Percentiles rank a stretch among this genome's conserved stretches.
Conservation (phyloP, 169 alveolate genomes). For the Perkinsus marinus region DNA sequence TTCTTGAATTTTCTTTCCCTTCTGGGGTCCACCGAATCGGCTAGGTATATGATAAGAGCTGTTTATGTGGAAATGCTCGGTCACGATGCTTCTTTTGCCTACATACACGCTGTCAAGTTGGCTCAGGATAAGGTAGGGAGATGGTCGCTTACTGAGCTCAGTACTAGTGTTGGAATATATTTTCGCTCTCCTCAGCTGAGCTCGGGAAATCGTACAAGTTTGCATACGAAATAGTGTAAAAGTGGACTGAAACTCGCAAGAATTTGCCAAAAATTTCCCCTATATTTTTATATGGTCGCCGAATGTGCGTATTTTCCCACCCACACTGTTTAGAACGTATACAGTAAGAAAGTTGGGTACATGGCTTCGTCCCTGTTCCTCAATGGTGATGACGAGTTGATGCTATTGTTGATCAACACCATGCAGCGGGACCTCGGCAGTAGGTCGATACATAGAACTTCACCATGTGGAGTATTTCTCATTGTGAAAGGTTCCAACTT, state of each 20-base stretch:
- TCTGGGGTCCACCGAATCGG: too few species aligned
- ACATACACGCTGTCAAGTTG: slow-evolving; percentile 76
- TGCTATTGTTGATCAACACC: slow-evolving; percentile 75
- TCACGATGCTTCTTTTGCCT: slow-evolving; percentile 81
- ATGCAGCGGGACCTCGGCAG: slow-evolving; percentile 58
- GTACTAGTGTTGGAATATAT: too few species aligned
- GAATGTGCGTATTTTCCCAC: too few species aligned
- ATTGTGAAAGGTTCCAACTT: slow-evolving; percentile 45
- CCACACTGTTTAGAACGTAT: not conserved
- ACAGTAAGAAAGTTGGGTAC: slow-evolving; percentile 51
- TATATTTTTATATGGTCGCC: too few species aligned
- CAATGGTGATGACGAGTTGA: slow-evolving; percentile 61
- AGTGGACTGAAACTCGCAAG: too few species aligned
- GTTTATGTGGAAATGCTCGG: slow-evolving; percentile 86
- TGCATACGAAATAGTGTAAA: too few species aligned
- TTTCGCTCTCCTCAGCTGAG: too few species aligned
- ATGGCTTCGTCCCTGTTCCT: slow-evolving; percentile 76
- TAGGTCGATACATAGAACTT: not conserved
- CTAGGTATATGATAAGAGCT: slow-evolving; percentile 69
- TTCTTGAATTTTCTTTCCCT: not conserved
- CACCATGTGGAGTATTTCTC: not conserved
- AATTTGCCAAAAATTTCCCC: too few species aligned
- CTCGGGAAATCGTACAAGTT: too few species aligned
- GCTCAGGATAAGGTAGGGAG: slow-evolving; percentile 58
- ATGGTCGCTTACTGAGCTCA: too few species aligned